Evolutionary conservation across 768 basidiomycete species (phyloP).

Genomic region (Leccinum barrowsii): DNA sequence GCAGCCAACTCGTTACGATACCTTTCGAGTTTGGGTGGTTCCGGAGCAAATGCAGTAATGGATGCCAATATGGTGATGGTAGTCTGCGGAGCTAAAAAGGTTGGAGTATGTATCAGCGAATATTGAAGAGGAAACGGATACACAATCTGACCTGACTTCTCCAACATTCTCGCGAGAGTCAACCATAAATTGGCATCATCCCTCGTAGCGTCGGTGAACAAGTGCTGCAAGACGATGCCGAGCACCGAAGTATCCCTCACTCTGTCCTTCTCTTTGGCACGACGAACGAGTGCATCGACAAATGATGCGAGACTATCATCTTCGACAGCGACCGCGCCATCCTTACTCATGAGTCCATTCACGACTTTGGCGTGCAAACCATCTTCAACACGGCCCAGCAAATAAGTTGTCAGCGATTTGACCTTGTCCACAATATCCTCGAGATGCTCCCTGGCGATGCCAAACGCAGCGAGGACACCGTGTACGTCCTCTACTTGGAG

Average conservation of each 20-base stretch:
- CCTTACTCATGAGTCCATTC: constrained; percentile 31
- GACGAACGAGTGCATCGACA: constrained; percentile 31
- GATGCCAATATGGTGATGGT: constrained; percentile 64
- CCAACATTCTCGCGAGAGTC: constrained; percentile 57
- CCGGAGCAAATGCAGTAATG: constrained; percentile 58
- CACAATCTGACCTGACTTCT: constrained; percentile 51
- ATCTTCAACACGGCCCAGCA: constrained; percentile 47
- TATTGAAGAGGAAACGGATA: not conserved
- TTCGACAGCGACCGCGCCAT: constrained; percentile 13
- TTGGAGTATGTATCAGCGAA: not conserved
- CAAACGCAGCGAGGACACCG: constrained; percentile 45
- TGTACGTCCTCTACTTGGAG: constrained; percentile 46
- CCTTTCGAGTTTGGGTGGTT: constrained; percentile 69
- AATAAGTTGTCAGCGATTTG: constrained; percentile 58
- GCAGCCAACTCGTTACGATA: constrained; percentile 90
- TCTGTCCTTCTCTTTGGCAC: constrained; percentile 38
- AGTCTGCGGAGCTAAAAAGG: constrained; percentile 58
- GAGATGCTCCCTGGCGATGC: constrained; percentile 25
- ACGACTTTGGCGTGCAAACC: constrained; percentile 49
- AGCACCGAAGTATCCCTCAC: constrained; percentile 59
- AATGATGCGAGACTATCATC: constrained; percentile 28
- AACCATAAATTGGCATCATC: constrained; percentile 80
- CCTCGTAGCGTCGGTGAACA: constrained; percentile 54
- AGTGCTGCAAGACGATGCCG: constrained; percentile 53
- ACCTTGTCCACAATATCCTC: constrained; percentile 40